Evolutionary conservation across 2,329 filamentous ascomycete species (phyloP), one percentile per base, ranked within the genome.

Genomic region (Pseudogymnoascus sp.): DNA sequence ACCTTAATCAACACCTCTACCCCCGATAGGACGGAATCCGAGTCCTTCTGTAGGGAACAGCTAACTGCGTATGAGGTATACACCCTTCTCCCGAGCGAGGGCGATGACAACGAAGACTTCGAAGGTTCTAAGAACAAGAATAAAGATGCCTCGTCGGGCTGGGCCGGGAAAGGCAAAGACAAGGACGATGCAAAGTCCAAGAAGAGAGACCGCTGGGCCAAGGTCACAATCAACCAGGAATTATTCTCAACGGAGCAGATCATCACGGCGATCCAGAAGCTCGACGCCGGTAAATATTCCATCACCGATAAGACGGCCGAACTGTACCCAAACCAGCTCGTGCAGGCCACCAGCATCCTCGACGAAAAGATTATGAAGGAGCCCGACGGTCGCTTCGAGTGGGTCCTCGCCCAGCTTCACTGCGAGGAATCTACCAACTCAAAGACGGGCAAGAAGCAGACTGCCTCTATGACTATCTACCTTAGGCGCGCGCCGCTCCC

Each of bases 381-480:
- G n/a, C n/a, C n/a, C n/a, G n/a, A n/a, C n/a, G n/a, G n/a, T 74
- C 33, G 70, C 72, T 74, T 71, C 63, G 62, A 67, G 35, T 74
- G 69, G 69, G 67, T 67, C 1, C 64, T 74, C n/a, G 67, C 64
- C 6, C 71, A 74, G 60, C 56, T 73, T 10, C 66, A 70, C 9
- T 64, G 63, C 23, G 26, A 40, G 37, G 64, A 31, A 40, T 67
- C 63, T 50, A 64, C 13, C 9, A 37, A 35, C 21, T 4, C 3
- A 42, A 65, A 65, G 40, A 37, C 61, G 11, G 50, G 56, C 17
- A 62, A 64, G 29, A 68, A 66, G 59, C 67, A 70, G 62, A 72
- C 70, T 0, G 59, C 63, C 4, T 64, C 66, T 2, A 71, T 73
- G 53, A 71, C 66, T 1, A 64, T 71, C 7, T 72, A 69, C 61